Conservation (phyloP, 805 yeast genomes). For the Candida dendrica region DNA sequence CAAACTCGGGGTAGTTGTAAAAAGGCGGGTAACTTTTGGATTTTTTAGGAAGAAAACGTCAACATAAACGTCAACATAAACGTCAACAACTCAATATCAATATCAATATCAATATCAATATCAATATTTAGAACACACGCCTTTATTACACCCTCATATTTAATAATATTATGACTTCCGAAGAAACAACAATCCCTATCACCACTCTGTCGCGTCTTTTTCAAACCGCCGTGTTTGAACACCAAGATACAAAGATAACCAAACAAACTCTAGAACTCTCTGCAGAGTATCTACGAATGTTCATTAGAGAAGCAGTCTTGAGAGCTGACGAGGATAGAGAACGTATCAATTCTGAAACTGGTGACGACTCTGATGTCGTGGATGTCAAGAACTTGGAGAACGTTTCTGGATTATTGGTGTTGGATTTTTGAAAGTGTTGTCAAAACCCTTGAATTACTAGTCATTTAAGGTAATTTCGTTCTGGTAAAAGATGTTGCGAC, state of each 20-base stretch:
- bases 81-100: too few relatives aligned
- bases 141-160: too few relatives aligned
- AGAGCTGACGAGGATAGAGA: slow-evolving; percentile 49
- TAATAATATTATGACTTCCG: slow-evolving; percentile 4
- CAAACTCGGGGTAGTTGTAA: too few relatives aligned
- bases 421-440: slow-evolving; percentile 42
- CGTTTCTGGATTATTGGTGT: slow-evolving; percentile 47
- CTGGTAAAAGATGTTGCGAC: too few relatives aligned
- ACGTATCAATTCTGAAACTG: slow-evolving; percentile 13
- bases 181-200: slow-evolving; percentile 14
- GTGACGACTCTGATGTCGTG: slow-evolving; percentile 23
- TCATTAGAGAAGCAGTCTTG: slow-evolving; percentile 51
- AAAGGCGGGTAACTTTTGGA: too few relatives aligned
- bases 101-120: too few relatives aligned
- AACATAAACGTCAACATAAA: too few relatives aligned
- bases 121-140: too few relatives aligned
- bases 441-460: too few relatives aligned
- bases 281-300: slow-evolving; percentile 47
- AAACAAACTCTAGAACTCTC: slow-evolving; percentile 41
- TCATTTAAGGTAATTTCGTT: too few relatives aligned
- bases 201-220: slow-evolving; percentile 44
- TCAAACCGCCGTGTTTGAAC: slow-evolving; percentile 42
- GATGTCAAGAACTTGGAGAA: slow-evolving; percentile 50
- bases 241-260: slow-evolving; percentile 39
- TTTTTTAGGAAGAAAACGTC: too few relatives aligned